Evolutionary conservation across 2,329 filamentous ascomycete species (phyloP).

Genomic region (Madurella mycetomatis): DNA sequence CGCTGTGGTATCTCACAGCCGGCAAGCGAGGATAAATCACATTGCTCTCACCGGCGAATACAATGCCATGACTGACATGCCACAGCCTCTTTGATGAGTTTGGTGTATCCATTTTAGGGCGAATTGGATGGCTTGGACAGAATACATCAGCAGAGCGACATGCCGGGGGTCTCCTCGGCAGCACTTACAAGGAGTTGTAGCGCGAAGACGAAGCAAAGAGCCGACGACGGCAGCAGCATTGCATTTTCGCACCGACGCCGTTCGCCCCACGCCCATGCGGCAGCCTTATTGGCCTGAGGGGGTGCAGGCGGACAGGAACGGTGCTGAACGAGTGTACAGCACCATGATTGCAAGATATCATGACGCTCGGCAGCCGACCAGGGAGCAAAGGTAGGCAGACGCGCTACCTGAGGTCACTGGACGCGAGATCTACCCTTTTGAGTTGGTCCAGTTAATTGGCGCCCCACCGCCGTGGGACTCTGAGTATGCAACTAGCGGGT

Average conservation of each 20-base stretch:
- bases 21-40: slow-evolving; percentile 25
- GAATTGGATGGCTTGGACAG: neutral
- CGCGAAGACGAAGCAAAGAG: neutral
- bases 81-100: slow-evolving; percentile 28
- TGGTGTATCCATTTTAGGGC: slow-evolving; percentile 16
- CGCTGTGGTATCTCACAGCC: slow-evolving; percentile 14
- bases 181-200: slow-evolving; percentile 7
- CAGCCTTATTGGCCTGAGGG: slow-evolving; percentile 4
- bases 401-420: slow-evolving; percentile 1
- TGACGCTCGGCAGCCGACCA: slow-evolving; percentile 12
- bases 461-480: neutral
- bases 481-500: slow-evolving; percentile 8
- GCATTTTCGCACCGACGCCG: neutral
- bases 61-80: slow-evolving; percentile 36
- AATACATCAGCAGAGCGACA: neutral
- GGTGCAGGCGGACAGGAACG: neutral
- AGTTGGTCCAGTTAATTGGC: neutral
- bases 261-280: neutral
- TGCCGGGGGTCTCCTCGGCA: neutral
- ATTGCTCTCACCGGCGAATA: slow-evolving; percentile 30
- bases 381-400: slow-evolving; percentile 13
- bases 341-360: slow-evolving; percentile 22
- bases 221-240: slow-evolving; percentile 1
- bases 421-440: neutral
- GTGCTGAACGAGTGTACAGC: slow-evolving; percentile 12